phyloP scores from a whole-genome alignment of 768 basidiomycete species.

The Mycena floridula region DNA sequence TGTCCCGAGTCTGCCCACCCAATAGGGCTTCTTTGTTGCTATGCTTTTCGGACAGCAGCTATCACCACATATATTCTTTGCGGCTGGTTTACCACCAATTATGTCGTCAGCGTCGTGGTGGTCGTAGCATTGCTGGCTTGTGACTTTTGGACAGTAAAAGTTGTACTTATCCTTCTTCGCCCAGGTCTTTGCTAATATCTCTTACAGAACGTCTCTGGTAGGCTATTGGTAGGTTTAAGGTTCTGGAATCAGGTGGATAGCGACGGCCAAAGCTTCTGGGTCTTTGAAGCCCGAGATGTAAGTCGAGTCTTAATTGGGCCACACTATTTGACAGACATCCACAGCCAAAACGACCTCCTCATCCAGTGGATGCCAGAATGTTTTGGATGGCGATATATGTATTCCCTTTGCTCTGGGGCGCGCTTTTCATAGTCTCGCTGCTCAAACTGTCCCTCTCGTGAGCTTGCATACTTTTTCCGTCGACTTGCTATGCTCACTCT shows the following conservation, averaged over 20 bases:
- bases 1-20: constrained; percentile 69
- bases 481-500: constrained; percentile 6
- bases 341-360: constrained; percentile 84
- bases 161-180: constrained; percentile 23
- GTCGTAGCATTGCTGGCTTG: constrained; percentile 92
- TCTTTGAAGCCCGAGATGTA: constrained; percentile 96
- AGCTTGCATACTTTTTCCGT: constrained; percentile 22
- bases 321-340: background rate
- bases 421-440: constrained; percentile 82
- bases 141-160: constrained; percentile 99
- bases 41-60: constrained; percentile 83
- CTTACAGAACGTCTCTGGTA: constrained; percentile 82
- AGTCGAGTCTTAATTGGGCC: constrained; percentile 19
- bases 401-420: constrained; percentile 85
- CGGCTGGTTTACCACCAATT: constrained; percentile 84
- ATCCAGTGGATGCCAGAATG: constrained; percentile 90
- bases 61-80: constrained; percentile 90
- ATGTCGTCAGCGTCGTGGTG: constrained; percentile 88
- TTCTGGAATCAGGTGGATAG: constrained; percentile 96
- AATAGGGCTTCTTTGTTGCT: constrained; percentile 79
- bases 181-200: constrained; percentile 2
- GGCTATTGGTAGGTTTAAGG: constrained; percentile 88
- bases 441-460: constrained; percentile 86
- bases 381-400: constrained; percentile 91
- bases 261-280: constrained; percentile 94